Conservation (phyloP, 108 stramenopile species). For the Conticribra weissflogii region DNA sequence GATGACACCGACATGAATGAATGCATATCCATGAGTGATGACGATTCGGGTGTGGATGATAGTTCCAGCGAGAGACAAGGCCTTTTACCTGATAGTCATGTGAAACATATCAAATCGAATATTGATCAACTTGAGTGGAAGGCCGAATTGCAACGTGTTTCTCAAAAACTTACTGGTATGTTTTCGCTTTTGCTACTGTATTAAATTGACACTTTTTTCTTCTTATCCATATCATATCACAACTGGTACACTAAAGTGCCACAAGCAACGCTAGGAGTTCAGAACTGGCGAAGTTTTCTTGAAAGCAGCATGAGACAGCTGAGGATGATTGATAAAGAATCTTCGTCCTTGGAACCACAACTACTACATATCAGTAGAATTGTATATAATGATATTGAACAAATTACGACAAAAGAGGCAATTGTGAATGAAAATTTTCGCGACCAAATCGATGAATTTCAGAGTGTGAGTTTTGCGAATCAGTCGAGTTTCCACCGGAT, state of each 20-base stretch:
- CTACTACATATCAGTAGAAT: slow-evolving; percentile 4
- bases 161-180: slow-evolving; percentile 27
- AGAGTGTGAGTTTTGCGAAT: slow-evolving; percentile 10
- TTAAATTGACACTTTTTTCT: not conserved
- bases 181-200: not conserved
- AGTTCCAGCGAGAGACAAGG: not conserved
- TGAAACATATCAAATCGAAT: not conserved
- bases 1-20: not conserved
- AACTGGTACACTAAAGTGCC: not conserved
- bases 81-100: not conserved
- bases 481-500: not conserved
- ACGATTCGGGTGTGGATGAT: not conserved
- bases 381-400: slow-evolving; percentile 16
- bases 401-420: slow-evolving; percentile 23
- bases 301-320: slow-evolving; percentile 5
- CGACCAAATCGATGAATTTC: slow-evolving; percentile 16
- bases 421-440: slow-evolving; percentile 12
- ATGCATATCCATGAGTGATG: not conserved
- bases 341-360: slow-evolving; percentile 17
- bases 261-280: slow-evolving; percentile 1
- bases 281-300: slow-evolving; percentile 8
- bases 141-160: slow-evolving; percentile 22
- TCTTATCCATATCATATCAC: not conserved
- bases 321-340: slow-evolving; percentile 7
- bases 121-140: slow-evolving; percentile 4